phyloP scores from a whole-genome alignment of 2,329 filamentous ascomycete species.

The Sporothrix inflata region DNA sequence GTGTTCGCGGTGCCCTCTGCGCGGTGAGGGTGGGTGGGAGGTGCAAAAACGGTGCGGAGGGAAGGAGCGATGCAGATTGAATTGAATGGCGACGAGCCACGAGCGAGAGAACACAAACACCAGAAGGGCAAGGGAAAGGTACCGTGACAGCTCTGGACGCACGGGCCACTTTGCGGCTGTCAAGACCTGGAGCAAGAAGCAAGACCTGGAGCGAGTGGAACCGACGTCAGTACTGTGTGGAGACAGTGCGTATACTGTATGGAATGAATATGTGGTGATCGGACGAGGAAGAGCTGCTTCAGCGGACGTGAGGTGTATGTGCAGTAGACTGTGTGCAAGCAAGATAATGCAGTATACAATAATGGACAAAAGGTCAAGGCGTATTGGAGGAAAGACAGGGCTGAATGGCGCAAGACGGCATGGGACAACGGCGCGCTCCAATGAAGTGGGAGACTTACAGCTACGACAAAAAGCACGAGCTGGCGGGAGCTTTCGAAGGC shows the following conservation, averaged over 20 bases:
- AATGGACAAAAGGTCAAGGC: too few species aligned
- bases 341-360: too few species aligned
- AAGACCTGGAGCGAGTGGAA: constrained; percentile 1
- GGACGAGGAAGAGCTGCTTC: not conserved
- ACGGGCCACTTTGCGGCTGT: constrained; percentile 23
- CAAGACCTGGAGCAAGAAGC: constrained; percentile 1
- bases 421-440: not conserved
- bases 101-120: not conserved
- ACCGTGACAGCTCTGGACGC: constrained; percentile 23
- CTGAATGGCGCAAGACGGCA: not conserved
- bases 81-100: not conserved
- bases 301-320: too few species aligned
- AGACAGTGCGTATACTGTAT: constrained; percentile 16
- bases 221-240: constrained; percentile 13
- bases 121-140: not conserved
- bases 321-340: too few species aligned
- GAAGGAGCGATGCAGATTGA: not conserved
- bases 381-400: not conserved
- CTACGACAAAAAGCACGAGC: not conserved
- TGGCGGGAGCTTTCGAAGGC: not conserved
- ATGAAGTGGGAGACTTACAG: not conserved
- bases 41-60: not conserved
- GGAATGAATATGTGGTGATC: too few species aligned
- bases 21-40: not conserved
- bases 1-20: not conserved